Evolutionary conservation across 805 yeast species (phyloP).

Genomic region (Candida peoriensis): DNA sequence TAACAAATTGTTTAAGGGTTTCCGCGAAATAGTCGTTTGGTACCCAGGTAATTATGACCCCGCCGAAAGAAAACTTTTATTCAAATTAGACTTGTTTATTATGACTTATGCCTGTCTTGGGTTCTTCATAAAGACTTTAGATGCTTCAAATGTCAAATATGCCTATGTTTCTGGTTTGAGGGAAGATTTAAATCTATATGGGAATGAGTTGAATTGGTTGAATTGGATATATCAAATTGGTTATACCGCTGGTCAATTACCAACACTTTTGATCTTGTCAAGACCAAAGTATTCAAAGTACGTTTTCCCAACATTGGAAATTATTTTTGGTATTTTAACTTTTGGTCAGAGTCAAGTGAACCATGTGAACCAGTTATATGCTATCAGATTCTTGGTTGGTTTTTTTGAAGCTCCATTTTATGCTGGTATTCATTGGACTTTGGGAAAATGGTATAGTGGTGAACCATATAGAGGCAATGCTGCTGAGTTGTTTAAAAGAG

Average conservation of each 20-base stretch:
- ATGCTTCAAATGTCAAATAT: slow-evolving; percentile 50
- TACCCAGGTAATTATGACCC: slow-evolving; percentile 6
- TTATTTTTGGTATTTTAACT: slow-evolving; percentile 31
- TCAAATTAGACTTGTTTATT: slow-evolving; percentile 8
- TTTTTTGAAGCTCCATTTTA: slow-evolving; percentile 9
- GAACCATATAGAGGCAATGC: slow-evolving; percentile 2
- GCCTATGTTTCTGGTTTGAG: slow-evolving; percentile 62
- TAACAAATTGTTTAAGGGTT: no score
- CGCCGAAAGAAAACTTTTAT: slow-evolving; percentile 3
- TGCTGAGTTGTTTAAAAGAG: slow-evolving; percentile 2
- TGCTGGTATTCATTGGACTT: slow-evolving; percentile 2
- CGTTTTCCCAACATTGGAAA: slow-evolving; percentile 36
- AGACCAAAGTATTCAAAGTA: slow-evolving; percentile 35
- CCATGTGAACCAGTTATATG: slow-evolving; percentile 19
- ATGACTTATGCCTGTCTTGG: slow-evolving; percentile 10
- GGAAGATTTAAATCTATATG: slow-evolving; percentile 47
- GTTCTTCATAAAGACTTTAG: slow-evolving; percentile 43
- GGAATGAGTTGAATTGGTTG: slow-evolving; percentile 45
- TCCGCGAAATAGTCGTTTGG: slow-evolving; percentile 5
- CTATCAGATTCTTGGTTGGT: slow-evolving; percentile 12
- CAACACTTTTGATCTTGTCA: slow-evolving; percentile 25
- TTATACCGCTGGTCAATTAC: slow-evolving; percentile 6
- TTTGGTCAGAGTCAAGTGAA: slow-evolving; percentile 5
- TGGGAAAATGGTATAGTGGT: slow-evolving; percentile 3
- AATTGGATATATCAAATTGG: slow-evolving; percentile 6